Evolutionary conservation across 768 basidiomycete genomes (phyloP), one percentile per base, ranked within the genome.

Genomic region (Leccinum aurantiacum): DNA sequence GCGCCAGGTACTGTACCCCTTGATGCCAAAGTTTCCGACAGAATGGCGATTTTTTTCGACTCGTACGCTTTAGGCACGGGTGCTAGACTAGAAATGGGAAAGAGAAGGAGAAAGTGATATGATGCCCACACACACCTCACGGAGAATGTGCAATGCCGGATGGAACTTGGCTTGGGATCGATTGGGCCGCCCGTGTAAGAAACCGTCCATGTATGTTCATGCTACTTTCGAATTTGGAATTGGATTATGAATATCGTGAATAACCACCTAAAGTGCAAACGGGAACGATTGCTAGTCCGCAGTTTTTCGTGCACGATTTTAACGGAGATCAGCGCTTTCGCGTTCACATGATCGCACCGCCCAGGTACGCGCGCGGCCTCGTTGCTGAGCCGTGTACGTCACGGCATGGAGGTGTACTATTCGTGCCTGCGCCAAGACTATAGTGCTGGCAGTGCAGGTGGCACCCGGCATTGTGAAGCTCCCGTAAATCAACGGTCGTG

Each of bases 11-110:
- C 31, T 33, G 8, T 29, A 33, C 54, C 51, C 37, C 48, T n/a
- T 56, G 54, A 31, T 51, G 41, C 44, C 15, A 38, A 58, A 62
- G 66, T 25, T 58, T 67, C 66, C 66, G 66, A 58, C 25, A 59
- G 19, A 1, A 1, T 58, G 66, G 66, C 59, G 58, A 57, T 41
- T n/a, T 41, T 46, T 29, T 25, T 27, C 24, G 13, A 27, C 41
- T 1, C 14, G 29, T 14, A 33, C 17, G 8, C 13, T 33, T 31
- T 31, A 22, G 41, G 59, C 14, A 49, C 24, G 10, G 50, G n/a
- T 44, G n/a, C 17, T 15, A 19, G 52, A 24, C 35, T n/a, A 25
- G 3, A 44, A 48, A 9, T 24, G 24, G 48, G 52, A 65, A 65
- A 37, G 8, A n/a, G 31, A 49, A 15, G 25, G 27, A 50, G 8